These are phyloP conservation scores for Spergularia azorica DNA, from an alignment of 179 eudicot genomes.

Conservation along the genomic window DNA sequence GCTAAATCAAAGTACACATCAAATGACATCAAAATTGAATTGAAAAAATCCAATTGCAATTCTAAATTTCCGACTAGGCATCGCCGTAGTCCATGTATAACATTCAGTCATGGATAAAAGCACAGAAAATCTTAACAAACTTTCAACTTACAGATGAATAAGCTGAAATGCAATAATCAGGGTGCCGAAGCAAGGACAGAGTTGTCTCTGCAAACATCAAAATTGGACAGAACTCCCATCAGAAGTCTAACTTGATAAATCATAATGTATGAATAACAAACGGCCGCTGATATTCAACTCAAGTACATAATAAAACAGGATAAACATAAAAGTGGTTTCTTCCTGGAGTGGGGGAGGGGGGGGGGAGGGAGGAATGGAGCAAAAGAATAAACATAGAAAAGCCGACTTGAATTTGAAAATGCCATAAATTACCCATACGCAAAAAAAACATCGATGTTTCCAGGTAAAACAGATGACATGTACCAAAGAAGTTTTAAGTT, in stretches of 20 bases:
- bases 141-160: conserved; percentile 82
- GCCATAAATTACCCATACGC: too few species aligned
- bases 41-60: too few species aligned
- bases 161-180: conserved; percentile 94
- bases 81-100: neutral
- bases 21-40: neutral
- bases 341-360: neutral
- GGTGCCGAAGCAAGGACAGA: conserved; percentile 89
- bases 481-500: too few species aligned
- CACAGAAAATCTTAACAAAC: conserved; percentile 1
- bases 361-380: too few species aligned
- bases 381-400: too few species aligned
- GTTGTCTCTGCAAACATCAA: conserved; percentile 71
- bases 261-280: neutral
- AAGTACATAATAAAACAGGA: neutral
- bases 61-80: too few species aligned
- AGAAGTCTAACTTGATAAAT: neutral
- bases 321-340: too few species aligned
- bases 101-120: neutral
- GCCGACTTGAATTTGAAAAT: too few species aligned
- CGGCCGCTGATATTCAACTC: neutral
- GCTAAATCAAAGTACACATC: neutral
- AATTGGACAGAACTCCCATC: conserved; percentile 13
- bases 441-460: too few species aligned
- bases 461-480: too few species aligned